Percentiles rank a stretch among this genome's conserved stretches.
Evolutionary conservation across 1,139 yeast genomes (phyloP).

Genomic region (Meyerozyma guilliermondii): DNA sequence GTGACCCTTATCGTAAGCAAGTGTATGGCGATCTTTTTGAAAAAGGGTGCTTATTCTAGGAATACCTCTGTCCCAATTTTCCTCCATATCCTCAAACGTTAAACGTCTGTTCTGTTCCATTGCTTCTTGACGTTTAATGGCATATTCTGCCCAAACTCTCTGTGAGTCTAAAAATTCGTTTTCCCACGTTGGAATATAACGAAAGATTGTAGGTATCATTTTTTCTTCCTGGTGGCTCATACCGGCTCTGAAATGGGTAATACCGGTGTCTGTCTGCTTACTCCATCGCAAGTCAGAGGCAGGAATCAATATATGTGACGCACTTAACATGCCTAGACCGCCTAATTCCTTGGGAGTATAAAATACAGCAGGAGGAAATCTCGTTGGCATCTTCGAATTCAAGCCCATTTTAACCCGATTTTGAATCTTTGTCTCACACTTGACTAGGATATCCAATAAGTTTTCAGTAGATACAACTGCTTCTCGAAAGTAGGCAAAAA

Average conservation of each 20-base stretch:
- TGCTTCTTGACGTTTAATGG: constrained; percentile 85
- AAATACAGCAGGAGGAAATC: constrained; percentile 98
- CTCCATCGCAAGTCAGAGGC: constrained; percentile 92
- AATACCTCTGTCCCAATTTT: constrained; percentile 92
- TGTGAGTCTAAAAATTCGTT: constrained; percentile 92
- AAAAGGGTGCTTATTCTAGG: constrained; percentile 94
- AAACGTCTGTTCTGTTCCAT: constrained; percentile 78
- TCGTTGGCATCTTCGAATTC: constrained; percentile 96
- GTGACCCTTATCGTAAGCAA: constrained; percentile 95
- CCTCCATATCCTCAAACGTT: constrained; percentile 91
- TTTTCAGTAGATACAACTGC: constrained; percentile 84
- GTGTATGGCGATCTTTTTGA: constrained; percentile 90
- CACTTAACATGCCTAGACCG: constrained; percentile 96
- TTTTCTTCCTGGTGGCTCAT: constrained; percentile 79
- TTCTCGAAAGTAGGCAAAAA: constrained; percentile 88
- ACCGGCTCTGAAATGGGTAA: constrained; percentile 92
- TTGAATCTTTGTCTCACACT: constrained; percentile 90
- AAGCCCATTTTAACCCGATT: constrained; percentile 92
- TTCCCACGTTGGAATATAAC: constrained; percentile 95
- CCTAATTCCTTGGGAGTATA: constrained; percentile 97
- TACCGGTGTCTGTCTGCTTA: constrained; percentile 89
- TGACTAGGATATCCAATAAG: constrained; percentile 75
- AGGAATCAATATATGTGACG: constrained; percentile 92
- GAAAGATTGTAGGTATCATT: constrained; percentile 85
- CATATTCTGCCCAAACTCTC: constrained; percentile 97